Base-by-base conservation (phyloP, 768 basidiomycete species). In the Tubosaeta sp. region DNA sequence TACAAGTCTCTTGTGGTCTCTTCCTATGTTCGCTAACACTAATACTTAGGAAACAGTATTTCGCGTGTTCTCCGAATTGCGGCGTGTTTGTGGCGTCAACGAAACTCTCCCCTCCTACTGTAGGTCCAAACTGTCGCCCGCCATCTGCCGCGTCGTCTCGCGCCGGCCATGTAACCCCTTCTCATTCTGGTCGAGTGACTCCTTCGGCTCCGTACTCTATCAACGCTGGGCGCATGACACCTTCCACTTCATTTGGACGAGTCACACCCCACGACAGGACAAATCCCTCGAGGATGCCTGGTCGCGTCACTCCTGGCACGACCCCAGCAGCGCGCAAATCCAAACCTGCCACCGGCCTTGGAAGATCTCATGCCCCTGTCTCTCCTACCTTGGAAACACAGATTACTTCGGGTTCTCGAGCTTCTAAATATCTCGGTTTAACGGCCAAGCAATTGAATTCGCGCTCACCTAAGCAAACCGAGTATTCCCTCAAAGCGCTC, bases 71-170 rank as follows among this genome's bases (percentile, higher is more conserved):
- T 16, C 81, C 83, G 1, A 79, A 82, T 40, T 94, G 92, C 54
- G 95, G 95, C 24, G 90, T 99, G 34, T 99, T 98, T 64, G 87
- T 95, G 19, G 82, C 88, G 6, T 74, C 83, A 1, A 71, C 80
- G 30, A 96, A 96, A 66, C 80, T 99, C 18, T 88, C 92, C 2
- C 61, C 81, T 5, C 83, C 89, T 6, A 91, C 87, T 3, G 82
- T 83, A 18, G 81, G 84, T 14, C 63, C 70, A 12, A 78, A 75
- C 61, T 69, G 59, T 48, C 79, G 91, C 14, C 88, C 94, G 1
- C 73, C 86, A 1, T 94, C 93, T 3, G 91, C 87, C 30, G 83
- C 87, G 4, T 94, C 91, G 9, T 82, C 82, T 44, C 77, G 81
- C 40, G 68, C 67, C 52, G 79, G 76, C 40, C 65, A 75, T 40